phyloP scores from a whole-genome alignment of 2,329 filamentous ascomycete genomes.

The Pyrenophora seminiperda region DNA sequence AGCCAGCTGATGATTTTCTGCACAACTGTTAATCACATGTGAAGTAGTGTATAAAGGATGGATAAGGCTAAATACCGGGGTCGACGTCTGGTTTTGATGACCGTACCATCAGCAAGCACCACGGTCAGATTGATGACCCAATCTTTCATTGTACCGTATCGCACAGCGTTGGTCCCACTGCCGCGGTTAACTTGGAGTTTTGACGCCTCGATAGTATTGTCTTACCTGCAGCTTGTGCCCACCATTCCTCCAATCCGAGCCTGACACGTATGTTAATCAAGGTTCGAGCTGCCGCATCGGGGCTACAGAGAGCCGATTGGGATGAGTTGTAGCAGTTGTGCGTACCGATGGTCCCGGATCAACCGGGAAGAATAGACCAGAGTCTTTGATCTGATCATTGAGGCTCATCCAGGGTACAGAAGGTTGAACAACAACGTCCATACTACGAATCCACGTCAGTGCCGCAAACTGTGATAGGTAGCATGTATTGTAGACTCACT shows the following conservation, averaged over 20 bases:
- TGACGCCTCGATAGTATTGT: not conserved
- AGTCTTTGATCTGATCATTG: slow-evolving; percentile 74
- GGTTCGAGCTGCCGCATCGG: slow-evolving; percentile 20
- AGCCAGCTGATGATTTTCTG: slow-evolving; percentile 77
- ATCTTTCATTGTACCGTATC: slow-evolving; percentile 86
- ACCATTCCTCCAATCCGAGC: slow-evolving; percentile 85
- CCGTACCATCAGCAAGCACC: slow-evolving; percentile 75
- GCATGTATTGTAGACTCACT: slow-evolving; percentile 50
- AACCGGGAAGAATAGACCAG: slow-evolving; percentile 86
- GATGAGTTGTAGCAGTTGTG: not conserved
- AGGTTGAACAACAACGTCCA: slow-evolving; percentile 92
- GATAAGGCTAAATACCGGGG: slow-evolving; percentile 57
- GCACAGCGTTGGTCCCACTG: slow-evolving; percentile 78
- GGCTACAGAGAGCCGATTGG: slow-evolving; percentile 15
- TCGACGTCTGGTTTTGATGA: slow-evolving; percentile 79
- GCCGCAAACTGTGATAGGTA: not conserved
- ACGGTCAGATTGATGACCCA: slow-evolving; percentile 85
- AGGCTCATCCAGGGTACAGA: slow-evolving; percentile 91
- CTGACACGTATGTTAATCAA: slow-evolving; percentile 36
- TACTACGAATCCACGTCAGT: slow-evolving; percentile 50
- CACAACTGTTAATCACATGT: not conserved
- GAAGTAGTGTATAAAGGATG: slow-evolving; percentile 6
- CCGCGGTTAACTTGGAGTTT: slow-evolving; percentile 16
- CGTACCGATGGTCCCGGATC: slow-evolving; percentile 72
- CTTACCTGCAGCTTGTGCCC: slow-evolving; percentile 67